phyloP scores from a whole-genome alignment of 164 flowering plant genomes.

The Warburgia ugandensis region DNA sequence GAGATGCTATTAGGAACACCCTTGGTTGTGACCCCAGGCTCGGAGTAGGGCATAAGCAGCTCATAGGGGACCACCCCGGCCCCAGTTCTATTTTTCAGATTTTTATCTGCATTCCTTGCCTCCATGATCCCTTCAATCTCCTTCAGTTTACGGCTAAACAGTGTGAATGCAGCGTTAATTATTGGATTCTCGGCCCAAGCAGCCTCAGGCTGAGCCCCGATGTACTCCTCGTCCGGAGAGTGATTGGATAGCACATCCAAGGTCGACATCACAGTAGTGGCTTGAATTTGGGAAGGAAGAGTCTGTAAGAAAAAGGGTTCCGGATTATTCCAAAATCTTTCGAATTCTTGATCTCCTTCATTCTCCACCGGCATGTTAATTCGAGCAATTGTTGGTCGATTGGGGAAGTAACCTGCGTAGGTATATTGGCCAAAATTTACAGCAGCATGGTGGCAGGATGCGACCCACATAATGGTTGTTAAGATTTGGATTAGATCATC shows the following conservation, averaged over 20 bases:
- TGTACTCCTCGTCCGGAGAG: conserved; percentile 38
- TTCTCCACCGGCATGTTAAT: conserved; percentile 54
- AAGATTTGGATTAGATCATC: conserved; percentile 27
- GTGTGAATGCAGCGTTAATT: conserved; percentile 27
- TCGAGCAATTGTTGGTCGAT: conserved; percentile 59
- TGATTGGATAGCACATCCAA: conserved; percentile 32
- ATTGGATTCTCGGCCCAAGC: conserved; percentile 24
- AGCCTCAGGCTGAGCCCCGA: conserved; percentile 21
- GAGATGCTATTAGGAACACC: conserved; percentile 31
- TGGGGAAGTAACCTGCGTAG: conserved; percentile 66
- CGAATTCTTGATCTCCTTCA: conserved; percentile 2
- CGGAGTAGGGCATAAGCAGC: conserved; percentile 32
- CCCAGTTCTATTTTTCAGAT: conserved; percentile 23
- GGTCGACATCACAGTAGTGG: conserved; percentile 30
- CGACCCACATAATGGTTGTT: conserved; percentile 65
- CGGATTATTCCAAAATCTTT: conserved; percentile 22
- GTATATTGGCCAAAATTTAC: conserved; percentile 74
- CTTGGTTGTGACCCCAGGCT: conserved; percentile 24
- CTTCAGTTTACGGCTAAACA: conserved; percentile 15
- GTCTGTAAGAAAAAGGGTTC: conserved; percentile 13
- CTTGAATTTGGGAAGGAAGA: conserved; percentile 32
- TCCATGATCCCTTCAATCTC: conserved; percentile 31
- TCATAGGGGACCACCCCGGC: conserved; percentile 39
- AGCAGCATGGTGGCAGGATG: conserved; percentile 72
- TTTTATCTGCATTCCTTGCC: conserved; percentile 21